phyloP scores from a whole-genome alignment of 331 rosid genomes.

The Malus hybrid region DNA sequence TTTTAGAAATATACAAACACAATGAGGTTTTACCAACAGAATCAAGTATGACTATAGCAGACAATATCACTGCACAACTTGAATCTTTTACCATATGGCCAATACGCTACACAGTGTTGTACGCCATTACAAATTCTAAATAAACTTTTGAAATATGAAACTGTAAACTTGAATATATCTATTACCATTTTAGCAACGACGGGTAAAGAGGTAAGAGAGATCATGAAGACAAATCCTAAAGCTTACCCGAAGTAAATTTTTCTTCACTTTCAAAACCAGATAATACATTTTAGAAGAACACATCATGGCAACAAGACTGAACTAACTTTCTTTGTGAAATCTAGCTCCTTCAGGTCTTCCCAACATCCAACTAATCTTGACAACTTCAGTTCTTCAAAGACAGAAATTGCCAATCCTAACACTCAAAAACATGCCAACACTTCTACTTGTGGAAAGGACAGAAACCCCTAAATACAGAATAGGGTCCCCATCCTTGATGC shows the following conservation, averaged over 20 bases:
- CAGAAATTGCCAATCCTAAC: not conserved
- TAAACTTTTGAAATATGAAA: not conserved
- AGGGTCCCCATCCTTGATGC: not conserved
- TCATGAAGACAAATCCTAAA: not conserved
- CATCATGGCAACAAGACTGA: not conserved
- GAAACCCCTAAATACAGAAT: not conserved
- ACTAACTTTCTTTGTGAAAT: not conserved
- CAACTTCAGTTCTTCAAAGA: not conserved
- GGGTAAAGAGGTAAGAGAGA: not conserved
- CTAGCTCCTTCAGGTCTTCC: not conserved
- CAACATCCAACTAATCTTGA: not conserved
- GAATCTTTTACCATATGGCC: not conserved
- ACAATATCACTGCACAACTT: not conserved
- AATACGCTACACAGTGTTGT: not conserved
- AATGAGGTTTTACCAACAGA: not conserved
- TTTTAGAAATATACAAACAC: slow-evolving; percentile 5
- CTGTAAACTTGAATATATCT: not conserved
- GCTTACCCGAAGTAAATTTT: not conserved
- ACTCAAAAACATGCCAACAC: not conserved
- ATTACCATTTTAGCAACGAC: not conserved
- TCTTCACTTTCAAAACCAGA: not conserved
- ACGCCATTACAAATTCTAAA: not conserved
- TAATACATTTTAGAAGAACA: not conserved
- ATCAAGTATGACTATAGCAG: not conserved
- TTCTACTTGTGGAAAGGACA: not conserved